Conservation (phyloP, 371 early-diverging fungal species). For the Mortierella sp. region DNA sequence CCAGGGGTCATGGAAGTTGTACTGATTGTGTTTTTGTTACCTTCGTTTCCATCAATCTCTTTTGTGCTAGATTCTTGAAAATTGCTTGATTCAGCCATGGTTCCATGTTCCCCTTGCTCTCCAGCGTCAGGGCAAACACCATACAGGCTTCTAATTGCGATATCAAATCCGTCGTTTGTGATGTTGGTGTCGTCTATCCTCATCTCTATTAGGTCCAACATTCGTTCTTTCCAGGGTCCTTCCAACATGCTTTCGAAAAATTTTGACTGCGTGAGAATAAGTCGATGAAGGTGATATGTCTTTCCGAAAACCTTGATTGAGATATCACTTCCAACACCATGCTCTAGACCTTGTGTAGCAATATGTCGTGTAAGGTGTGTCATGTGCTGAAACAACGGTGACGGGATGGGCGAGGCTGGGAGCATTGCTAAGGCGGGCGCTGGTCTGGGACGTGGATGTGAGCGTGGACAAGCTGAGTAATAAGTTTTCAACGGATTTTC, state of each 20-base stretch:
- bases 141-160: constrained; percentile 34
- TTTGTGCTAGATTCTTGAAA: not conserved
- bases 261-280: constrained; percentile 68
- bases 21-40: not conserved
- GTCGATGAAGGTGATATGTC: constrained; percentile 67
- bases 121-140: constrained; percentile 33
- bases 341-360: constrained; percentile 63
- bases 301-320: constrained; percentile 63
- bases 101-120: not conserved
- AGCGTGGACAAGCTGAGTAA: too few species aligned
- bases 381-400: constrained; percentile 52
- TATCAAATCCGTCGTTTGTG: constrained; percentile 41
- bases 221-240: constrained; percentile 66
- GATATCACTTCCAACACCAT: constrained; percentile 71
- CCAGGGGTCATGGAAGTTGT: not conserved
- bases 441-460: not conserved
- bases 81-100: not conserved
- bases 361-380: constrained; percentile 64
- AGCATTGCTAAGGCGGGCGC: not conserved
- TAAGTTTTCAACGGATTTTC: too few species aligned
- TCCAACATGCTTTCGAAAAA: constrained; percentile 67
- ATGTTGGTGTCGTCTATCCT: constrained; percentile 46
- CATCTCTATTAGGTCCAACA: constrained; percentile 52
- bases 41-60: too few species aligned
- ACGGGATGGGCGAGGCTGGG: not conserved